Evolutionary conservation across 441 rosid species (phyloP), one percentile per base, ranked within the genome.

Genomic region (Pelargonium fulgidum): DNA sequence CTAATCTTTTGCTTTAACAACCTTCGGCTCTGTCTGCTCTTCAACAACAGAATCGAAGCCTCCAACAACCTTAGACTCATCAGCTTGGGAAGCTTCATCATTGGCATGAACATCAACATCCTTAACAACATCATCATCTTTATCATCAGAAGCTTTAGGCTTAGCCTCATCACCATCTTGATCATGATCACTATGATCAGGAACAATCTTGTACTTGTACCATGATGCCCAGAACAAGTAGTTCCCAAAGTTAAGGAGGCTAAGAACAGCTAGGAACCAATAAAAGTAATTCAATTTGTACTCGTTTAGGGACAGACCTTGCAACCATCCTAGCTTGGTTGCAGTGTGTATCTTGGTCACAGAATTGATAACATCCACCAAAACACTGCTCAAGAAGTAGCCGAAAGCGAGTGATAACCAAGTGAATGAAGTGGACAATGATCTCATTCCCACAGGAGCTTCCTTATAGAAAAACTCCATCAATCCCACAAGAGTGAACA

Each of bases 401-500:
- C 89, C 83, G 4, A 78, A 75, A 0, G 84, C 73, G 0, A 83
- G 48, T 0, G 85, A 76, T 13, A 85, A 68, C 68, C 73, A 85
- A 0, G 81, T 76, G 67, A 81, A 83, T 1, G 86, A 78, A 10
- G 86, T 85, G 0, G 86, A 76, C 2, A 85, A 72, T 0, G 88
- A 79, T 70, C 73, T 80, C 84, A 85, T 85, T 29, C 83, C 82
- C 0, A 64, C 66, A 0, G 88, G 85, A 0, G 86, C 82, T 72
- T 85, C 82, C 65, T 33, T 79, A 73, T 83, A 79, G 78, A 82
- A 85, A 70, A 85, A 82, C 20, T 83, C 85, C 17, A 83, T 4
- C n/a, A 85, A 50, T 24, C 88, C 88, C 0, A 81, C 81, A 0
- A 85, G 79, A 0, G 85, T 81, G 64, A 83, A 80, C 86, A 83